These are phyloP conservation scores for Ogataea paradorogensis DNA, from an alignment of 805 yeast genomes.

Conservation along the genomic window DNA sequence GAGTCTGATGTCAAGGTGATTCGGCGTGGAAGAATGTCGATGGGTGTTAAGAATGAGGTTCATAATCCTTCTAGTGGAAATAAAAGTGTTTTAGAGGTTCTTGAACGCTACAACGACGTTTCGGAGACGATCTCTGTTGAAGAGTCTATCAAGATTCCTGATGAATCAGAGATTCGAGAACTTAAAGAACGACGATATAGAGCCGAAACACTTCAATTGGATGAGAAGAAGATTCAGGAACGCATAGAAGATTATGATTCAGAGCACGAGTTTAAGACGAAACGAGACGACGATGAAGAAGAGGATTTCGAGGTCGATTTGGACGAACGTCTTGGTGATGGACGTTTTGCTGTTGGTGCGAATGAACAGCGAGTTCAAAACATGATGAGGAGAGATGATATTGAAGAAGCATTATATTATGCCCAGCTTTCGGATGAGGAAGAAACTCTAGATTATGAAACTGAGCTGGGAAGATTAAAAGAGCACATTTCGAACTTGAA, in stretches of 20 bases:
- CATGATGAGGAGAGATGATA: slow-evolving; percentile 28
- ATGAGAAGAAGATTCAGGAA: slow-evolving; percentile 18
- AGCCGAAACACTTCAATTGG: slow-evolving; percentile 10
- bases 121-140: slow-evolving; percentile 2
- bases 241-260: slow-evolving; percentile 22
- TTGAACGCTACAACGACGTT: slow-evolving; percentile 3
- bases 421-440: slow-evolving; percentile 23
- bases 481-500: slow-evolving; percentile 2
- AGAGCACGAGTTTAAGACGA: slow-evolving; percentile 14
- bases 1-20: slow-evolving; percentile 4
- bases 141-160: slow-evolving; percentile 16
- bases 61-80: background rate
- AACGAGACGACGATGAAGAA: slow-evolving; percentile 8
- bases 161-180: slow-evolving; percentile 18
- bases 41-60: slow-evolving; percentile 1
- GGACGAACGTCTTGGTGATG: slow-evolving; percentile 26
- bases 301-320: slow-evolving; percentile 21
- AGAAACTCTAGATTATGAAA: slow-evolving; percentile 9
- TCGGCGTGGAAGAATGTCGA: background rate
- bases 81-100: slow-evolving; percentile 4
- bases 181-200: slow-evolving; percentile 23
- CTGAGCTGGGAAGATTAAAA: slow-evolving; percentile 1
- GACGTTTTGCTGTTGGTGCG: slow-evolving; percentile 29
- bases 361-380: slow-evolving; percentile 28
- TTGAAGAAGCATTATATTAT: slow-evolving; percentile 35